Percentiles rank a stretch among this genome's conserved stretches.
These are phyloP conservation scores for Fusarium albidum DNA, from an alignment of 2,329 filamentous ascomycete genomes.

Conservation along the genomic window DNA sequence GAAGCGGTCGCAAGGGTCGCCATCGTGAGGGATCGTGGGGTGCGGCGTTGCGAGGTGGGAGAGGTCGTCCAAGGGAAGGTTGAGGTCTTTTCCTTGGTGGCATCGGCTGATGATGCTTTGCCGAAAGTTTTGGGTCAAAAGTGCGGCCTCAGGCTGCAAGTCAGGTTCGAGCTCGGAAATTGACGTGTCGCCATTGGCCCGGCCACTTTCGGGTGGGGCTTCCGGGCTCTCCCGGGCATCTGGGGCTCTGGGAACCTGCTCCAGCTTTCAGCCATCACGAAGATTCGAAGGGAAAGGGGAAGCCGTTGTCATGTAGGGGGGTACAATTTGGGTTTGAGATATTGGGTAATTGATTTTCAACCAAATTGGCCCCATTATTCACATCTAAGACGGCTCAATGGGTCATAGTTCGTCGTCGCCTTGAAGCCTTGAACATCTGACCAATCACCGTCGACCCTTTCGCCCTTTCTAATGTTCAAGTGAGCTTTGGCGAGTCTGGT, in stretches of 20 bases:
- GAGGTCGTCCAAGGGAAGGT: conserved; percentile 40
- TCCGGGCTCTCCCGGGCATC: conserved; percentile 44
- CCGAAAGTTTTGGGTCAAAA: conserved; percentile 52
- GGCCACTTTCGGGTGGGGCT: conserved; percentile 34
- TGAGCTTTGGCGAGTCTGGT: not conserved
- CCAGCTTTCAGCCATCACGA: conserved; percentile 21
- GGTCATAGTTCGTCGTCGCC: not conserved
- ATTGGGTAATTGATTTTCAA: fast-evolving
- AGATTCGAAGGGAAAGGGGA: not conserved
- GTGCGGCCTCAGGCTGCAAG: conserved; percentile 54
- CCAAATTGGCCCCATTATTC: not conserved
- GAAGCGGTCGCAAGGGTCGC: conserved; percentile 74
- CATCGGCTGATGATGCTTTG: conserved; percentile 50
- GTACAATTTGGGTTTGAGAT: not conserved
- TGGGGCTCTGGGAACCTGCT: conserved; percentile 32
- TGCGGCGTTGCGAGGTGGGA: conserved; percentile 40
- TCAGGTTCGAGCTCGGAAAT: conserved; percentile 54
- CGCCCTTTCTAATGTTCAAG: conserved; percentile 31
- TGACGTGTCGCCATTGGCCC: conserved; percentile 55
- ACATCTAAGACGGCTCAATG: conserved; percentile 19
- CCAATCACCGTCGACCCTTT: conserved; percentile 38
- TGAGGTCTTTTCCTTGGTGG: conserved; percentile 60
- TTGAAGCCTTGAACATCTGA: conserved; percentile 11
- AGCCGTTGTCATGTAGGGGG: conserved; percentile 5
- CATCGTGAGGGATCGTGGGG: conserved; percentile 56